Base-by-base conservation (phyloP, 2,329 filamentous ascomycete genomes). In the Ophiosphaerella korrae region DNA sequence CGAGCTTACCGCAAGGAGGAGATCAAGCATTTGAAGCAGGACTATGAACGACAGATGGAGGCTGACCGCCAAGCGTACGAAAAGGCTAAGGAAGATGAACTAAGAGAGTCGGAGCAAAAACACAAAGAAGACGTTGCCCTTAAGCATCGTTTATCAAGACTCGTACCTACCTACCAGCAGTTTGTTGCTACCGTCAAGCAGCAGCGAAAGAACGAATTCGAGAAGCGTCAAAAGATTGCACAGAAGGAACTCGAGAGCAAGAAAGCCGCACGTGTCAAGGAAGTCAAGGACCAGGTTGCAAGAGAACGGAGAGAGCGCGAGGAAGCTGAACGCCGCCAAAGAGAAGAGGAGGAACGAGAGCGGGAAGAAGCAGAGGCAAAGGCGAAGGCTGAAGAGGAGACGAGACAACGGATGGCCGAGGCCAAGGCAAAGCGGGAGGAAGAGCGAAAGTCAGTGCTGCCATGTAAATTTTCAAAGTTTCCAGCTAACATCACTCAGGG, bases 1-100 rank as follows among this genome's bases (percentile, higher is more conserved):
- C 90, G 94, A 79, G 94, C 94, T 33, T 95, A 95, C 84, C 88
- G 94, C 68, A 90, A 93, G 74, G 94, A 97, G 78, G 94, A 99
- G 77, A 79, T 88, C 69, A 96, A 97, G 84, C 93, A 97, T 77
- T 80, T 97, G 52, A 80, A 86, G 50, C 86, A 87, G 43, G 94
- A 99, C 70, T 96, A 95, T 70, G 88, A 89, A 58, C 81, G 80
- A 64, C 94, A 99, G 78, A 87, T 88, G 71, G 84, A 92, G 70
- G 80, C 77, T 50, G 94, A 99, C 70, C 74, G 88, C 58, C 87
- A 85, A 48, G 85, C 90, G 35, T 96, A 96, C 72, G 90, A 97
- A 69, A 81, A 84, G 69, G 82, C 84, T 64, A 96, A 89, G 79
- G 80, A 79, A 18, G 85, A 95, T 76, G 92, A 88, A 5, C 82